Evolutionary conservation across 179 eudicot genomes (phyloP).

Genomic region (Beta lomatogona): DNA sequence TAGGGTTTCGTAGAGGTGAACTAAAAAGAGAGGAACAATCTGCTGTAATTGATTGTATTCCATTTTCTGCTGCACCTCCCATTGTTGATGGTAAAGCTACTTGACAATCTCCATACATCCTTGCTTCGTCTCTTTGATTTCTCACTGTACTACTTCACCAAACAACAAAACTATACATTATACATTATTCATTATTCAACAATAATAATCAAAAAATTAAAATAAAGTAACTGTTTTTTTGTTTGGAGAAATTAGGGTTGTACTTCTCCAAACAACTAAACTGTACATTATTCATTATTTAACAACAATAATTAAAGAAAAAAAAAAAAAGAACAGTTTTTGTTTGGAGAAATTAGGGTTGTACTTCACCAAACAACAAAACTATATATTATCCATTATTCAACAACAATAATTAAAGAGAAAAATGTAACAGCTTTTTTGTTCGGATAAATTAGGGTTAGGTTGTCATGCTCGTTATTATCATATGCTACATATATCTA

Average conservation of each 20-base stretch:
- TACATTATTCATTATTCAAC: neutral
- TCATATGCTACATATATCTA: constrained; percentile 3
- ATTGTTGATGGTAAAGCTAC: constrained; percentile 57
- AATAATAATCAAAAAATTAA: neutral
- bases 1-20: constrained; percentile 68
- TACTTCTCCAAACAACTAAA: too few species aligned
- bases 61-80: constrained; percentile 50
- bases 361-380: too few species aligned
- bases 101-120: constrained; percentile 95
- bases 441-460: constrained; percentile 25
- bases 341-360: constrained; percentile 26
- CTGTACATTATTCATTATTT: too few species aligned
- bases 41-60: constrained; percentile 28
- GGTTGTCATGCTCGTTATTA: constrained; percentile 12
- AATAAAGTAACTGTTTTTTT: neutral
- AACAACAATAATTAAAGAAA: neutral
- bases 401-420: neutral
- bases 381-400: neutral
- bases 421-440: neutral
- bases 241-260: constrained; percentile 25
- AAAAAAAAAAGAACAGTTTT: neutral
- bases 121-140: neutral
- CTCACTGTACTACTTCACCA: too few species aligned
- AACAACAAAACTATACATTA: too few species aligned
- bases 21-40: constrained; percentile 52